These are phyloP conservation scores for Zygosaccharomyces kombuchaensis DNA, from an alignment of 805 yeast genomes.

Conservation along the genomic window DNA sequence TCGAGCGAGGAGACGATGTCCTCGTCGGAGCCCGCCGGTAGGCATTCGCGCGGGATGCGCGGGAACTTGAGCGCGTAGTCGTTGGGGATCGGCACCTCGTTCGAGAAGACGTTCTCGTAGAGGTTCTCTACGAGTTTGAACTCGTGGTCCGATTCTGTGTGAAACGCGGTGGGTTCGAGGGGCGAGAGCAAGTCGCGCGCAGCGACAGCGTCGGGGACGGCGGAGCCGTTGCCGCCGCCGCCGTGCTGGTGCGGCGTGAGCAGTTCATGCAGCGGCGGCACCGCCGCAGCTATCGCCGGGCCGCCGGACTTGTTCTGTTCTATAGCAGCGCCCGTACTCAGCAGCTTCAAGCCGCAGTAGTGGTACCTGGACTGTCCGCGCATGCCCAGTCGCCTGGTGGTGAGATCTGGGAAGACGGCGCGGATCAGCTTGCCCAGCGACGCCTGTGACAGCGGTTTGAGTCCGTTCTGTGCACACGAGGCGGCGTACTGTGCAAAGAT, in stretches of 20 bases:
- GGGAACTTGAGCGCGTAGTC: slow-evolving; percentile 37
- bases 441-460: slow-evolving; percentile 68
- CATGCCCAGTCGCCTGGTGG: slow-evolving; percentile 75
- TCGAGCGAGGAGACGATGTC: slow-evolving; percentile 61
- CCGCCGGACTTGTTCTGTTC: neutral
- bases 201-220: neutral
- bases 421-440: slow-evolving; percentile 72
- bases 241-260: neutral
- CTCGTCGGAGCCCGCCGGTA: slow-evolving; percentile 44
- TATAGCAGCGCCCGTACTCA: neutral
- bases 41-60: slow-evolving; percentile 31
- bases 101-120: slow-evolving; percentile 30
- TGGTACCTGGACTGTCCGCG: slow-evolving; percentile 82
- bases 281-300: neutral
- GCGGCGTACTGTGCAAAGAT: slow-evolving; percentile 65
- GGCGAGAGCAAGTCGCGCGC: neutral
- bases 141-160: slow-evolving; percentile 8
- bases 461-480: slow-evolving; percentile 48
- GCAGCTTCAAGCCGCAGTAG: slow-evolving; percentile 66
- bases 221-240: neutral
- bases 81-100: slow-evolving; percentile 24
- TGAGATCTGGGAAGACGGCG: slow-evolving; percentile 58
- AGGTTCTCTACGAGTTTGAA: slow-evolving; percentile 11
- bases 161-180: neutral
- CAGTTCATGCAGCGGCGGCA: neutral